Base-by-base conservation (phyloP, 2,329 filamentous ascomycete species). In the Ophiostoma populinum region DNA sequence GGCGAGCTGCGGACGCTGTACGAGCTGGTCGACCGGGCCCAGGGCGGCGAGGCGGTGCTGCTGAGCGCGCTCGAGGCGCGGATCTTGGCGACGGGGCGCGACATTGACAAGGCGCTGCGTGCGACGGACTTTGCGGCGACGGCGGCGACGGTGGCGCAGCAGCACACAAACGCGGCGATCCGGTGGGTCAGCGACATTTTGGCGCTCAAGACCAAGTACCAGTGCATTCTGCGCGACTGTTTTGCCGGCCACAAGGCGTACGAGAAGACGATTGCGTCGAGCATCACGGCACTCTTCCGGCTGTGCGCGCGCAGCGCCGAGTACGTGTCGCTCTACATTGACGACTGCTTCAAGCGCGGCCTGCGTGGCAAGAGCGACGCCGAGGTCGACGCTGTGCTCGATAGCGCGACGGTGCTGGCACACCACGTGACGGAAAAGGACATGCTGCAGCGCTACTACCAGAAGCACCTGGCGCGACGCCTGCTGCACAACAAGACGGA, bases 151-250 rank as follows among this genome's bases (percentile, higher is more conserved):
- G 30, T 21, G 8, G 30, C 75, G 7, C 86, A 82, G 19, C 78
- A 83, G 51, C 78, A 86, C 49, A 95, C 90, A 1, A 69, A 73
- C 0, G 80, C 85, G 2, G 90, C 90, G 0, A 79, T 95, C 46
- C 82, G 80, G 48, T 98, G 90, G 90, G 87, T 95, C 3, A 82
- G 92, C 46, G 85, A 93, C 47, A 80, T 95, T 3, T 60, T 98
- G 32, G 57, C 58, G 13, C 62, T 98, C 19, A 94, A 95, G 55
- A 75, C 80, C 46, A 92, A 90, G 50, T 95, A 93, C 47, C 86
- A 95, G 52, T 65, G 57, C 10, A 69, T 98, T 40, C 85, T 78
- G 71, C 60, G 59, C 27, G 54, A 58, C 9, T 81, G 86, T 28
- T 92, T 95, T 51, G 54, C 66, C 16, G 64, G 69, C 28, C 86